phyloP scores from a whole-genome alignment of 768 basidiomycete genomes.

The Psilocybe subaeruginosa region DNA sequence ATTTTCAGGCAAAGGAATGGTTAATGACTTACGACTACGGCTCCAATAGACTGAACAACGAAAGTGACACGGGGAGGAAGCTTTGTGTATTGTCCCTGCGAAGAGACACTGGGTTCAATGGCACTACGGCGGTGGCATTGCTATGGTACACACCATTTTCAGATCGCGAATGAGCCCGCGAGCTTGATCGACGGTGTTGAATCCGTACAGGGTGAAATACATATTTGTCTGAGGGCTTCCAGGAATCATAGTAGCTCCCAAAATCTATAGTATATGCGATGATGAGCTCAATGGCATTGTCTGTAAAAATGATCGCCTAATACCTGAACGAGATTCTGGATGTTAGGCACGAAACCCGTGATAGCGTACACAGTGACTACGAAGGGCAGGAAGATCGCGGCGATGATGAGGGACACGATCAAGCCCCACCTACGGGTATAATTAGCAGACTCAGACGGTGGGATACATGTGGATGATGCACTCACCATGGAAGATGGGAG shows the following conservation, averaged over 20 bases:
- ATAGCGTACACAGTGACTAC: slow-evolving; percentile 57
- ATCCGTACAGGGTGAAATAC: slow-evolving; percentile 48
- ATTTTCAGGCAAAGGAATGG: too few species aligned
- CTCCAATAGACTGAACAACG: slow-evolving; percentile 57
- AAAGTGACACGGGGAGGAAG: slow-evolving; percentile 69
- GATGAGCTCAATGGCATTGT: too few species aligned
- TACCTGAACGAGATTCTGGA: slow-evolving; percentile 38
- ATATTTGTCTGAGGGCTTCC: slow-evolving; percentile 56
- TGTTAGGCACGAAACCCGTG: slow-evolving; percentile 43
- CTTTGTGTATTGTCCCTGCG: slow-evolving; percentile 51
- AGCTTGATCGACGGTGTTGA: slow-evolving; percentile 50
- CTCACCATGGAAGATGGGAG: slow-evolving; percentile 59
- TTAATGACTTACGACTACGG: slow-evolving; percentile 46
- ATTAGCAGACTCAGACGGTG: neutral
- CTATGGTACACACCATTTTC: slow-evolving; percentile 42
- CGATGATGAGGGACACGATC: slow-evolving; percentile 54
- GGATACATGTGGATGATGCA: neutral
- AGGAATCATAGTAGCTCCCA: slow-evolving; percentile 49
- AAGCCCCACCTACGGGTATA: slow-evolving; percentile 45
- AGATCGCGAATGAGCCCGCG: slow-evolving; percentile 58
- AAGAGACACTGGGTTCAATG: too few species aligned
- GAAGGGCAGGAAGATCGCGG: slow-evolving; percentile 52
- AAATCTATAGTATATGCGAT: slow-evolving; percentile 36
- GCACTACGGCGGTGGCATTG: too few species aligned
- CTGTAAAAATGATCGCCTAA: too few species aligned